These are phyloP conservation scores for Pulveroboletus sp. DNA, from an alignment of 768 basidiomycete genomes.

Conservation along the genomic window DNA sequence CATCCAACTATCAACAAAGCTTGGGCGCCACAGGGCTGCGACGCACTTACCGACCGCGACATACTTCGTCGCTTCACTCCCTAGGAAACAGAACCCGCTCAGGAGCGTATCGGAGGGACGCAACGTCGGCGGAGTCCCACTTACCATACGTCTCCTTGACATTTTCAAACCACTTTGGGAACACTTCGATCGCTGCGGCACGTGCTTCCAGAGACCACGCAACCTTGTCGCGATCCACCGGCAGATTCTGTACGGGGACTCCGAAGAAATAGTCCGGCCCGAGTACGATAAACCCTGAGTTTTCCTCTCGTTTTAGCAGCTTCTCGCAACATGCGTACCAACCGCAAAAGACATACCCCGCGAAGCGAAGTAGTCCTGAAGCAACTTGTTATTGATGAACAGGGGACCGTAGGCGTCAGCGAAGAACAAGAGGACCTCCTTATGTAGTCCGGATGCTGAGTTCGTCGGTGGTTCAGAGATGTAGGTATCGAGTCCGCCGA, in stretches of 20 bases:
- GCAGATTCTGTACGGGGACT: constrained; percentile 39
- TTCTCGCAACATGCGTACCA: not conserved
- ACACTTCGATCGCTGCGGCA: constrained; percentile 33
- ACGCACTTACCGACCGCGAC: too few relatives aligned
- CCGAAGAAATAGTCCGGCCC: constrained; percentile 62
- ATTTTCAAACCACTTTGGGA: constrained; percentile 47
- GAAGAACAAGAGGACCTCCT: constrained; percentile 50
- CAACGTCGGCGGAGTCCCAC: not conserved
- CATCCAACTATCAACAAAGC: not conserved
- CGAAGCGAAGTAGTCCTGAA: constrained; percentile 60
- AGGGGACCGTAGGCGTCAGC: constrained; percentile 55
- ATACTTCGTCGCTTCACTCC: constrained; percentile 33
- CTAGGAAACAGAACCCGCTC: constrained; percentile 5
- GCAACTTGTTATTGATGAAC: constrained; percentile 48
- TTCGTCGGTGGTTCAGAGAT: constrained; percentile 42
- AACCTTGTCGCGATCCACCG: constrained; percentile 29
- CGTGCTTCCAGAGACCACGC: constrained; percentile 41
- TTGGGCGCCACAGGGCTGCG: constrained; percentile 23
- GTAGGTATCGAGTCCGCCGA: constrained; percentile 51
- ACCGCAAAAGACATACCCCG: constrained; percentile 35
- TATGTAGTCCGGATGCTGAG: constrained; percentile 18
- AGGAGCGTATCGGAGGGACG: too few relatives aligned
- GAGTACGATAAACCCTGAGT: constrained; percentile 51
- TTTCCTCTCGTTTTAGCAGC: not conserved
- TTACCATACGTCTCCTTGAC: constrained; percentile 46